A percentile compares a stretch with the other conserved stretches of the same genome.
phyloP scores from a whole-genome alignment of 2,329 filamentous ascomycete genomes.

The Sarocladium kiliense region DNA sequence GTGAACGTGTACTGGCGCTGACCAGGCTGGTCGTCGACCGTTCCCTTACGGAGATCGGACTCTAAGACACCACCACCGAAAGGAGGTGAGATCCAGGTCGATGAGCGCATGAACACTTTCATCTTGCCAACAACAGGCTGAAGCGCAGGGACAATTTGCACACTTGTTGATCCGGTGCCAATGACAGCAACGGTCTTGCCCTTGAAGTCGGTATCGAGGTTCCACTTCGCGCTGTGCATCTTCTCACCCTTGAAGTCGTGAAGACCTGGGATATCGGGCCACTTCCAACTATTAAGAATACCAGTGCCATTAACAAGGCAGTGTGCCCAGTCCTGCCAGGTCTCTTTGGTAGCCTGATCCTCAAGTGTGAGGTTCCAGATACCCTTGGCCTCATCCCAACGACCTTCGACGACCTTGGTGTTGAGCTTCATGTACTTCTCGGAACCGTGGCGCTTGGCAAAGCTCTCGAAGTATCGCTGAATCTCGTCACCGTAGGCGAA shows the following conservation, averaged over 20 bases:
- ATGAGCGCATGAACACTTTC: constrained; percentile 23
- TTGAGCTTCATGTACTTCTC: constrained; percentile 38
- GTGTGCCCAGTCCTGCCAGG: constrained; percentile 34
- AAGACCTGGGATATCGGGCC: constrained; percentile 46
- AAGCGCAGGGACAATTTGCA: constrained; percentile 44
- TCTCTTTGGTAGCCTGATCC: constrained; percentile 16
- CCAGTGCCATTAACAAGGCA: constrained; percentile 43
- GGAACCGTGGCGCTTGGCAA: constrained; percentile 32
- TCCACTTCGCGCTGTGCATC: constrained; percentile 47
- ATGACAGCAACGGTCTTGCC: constrained; percentile 46
- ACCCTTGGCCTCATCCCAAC: constrained; percentile 37
- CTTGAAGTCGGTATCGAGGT: constrained; percentile 36
- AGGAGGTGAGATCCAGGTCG: constrained; percentile 22
- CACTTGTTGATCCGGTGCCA: constrained; percentile 45
- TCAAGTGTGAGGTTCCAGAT: constrained; percentile 29
- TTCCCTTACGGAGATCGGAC: constrained; percentile 21
- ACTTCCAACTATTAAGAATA: constrained; percentile 45
- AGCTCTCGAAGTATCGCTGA: constrained; percentile 34
- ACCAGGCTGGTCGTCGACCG: constrained; percentile 23
- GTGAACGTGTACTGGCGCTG: constrained; percentile 35
- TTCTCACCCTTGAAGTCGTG: constrained; percentile 43
- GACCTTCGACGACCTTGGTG: constrained; percentile 33
- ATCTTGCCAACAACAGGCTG: constrained; percentile 25
- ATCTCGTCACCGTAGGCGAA: constrained; percentile 40
- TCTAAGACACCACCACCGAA: constrained; percentile 21